Conservation (phyloP, 441 rosid genomes). For the Syzygium malaccense region DNA sequence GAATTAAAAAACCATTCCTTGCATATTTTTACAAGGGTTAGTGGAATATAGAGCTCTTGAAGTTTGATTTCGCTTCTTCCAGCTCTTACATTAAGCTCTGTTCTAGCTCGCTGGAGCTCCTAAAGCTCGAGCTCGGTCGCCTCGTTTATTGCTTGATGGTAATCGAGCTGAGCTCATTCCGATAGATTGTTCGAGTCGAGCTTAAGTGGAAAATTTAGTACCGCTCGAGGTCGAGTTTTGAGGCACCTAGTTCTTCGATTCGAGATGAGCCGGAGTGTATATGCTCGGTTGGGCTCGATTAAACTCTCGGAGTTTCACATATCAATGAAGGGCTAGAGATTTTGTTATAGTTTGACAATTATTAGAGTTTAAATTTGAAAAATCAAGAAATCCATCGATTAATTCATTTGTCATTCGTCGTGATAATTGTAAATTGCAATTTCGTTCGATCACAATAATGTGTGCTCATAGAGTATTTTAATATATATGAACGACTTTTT, state of each 20-base stretch:
- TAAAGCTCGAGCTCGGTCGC: background rate
- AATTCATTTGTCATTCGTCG: background rate
- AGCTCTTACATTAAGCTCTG: background rate
- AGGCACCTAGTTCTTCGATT: background rate
- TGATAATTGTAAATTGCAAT: background rate
- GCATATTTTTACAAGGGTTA: background rate
- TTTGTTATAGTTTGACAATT: background rate
- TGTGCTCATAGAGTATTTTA: background rate
- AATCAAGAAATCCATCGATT: background rate
- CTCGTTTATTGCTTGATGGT: background rate
- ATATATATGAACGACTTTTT: background rate
- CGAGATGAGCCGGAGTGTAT: background rate
- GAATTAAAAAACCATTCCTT: background rate
- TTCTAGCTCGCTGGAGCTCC: too few species aligned
- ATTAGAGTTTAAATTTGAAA: background rate
- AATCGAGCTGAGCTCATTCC: background rate
- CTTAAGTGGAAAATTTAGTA: background rate
- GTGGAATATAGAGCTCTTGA: background rate
- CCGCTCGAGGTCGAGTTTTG: accelerated
- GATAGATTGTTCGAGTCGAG: background rate
- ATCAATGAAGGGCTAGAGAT: background rate
- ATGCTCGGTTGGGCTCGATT: background rate
- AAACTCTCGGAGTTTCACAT: background rate
- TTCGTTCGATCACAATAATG: background rate
- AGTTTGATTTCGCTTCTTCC: background rate